Base-by-base conservation (phyloP, 176 grass and related monocot genomes). In the Pharus latifolius region DNA sequence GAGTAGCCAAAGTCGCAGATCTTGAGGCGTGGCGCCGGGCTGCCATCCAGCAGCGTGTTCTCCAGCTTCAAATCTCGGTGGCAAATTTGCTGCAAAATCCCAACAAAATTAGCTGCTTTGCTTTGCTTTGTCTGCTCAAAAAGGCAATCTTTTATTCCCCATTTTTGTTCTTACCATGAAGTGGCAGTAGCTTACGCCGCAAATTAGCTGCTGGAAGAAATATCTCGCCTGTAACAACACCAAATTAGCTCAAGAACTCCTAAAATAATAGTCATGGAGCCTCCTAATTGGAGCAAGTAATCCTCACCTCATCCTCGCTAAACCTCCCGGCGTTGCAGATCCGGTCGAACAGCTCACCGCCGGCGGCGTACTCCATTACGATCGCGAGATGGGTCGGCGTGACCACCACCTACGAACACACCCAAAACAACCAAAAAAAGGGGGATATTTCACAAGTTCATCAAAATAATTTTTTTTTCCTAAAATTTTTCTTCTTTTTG, bases 1-100 rank as follows among this genome's bases (percentile, higher is more conserved):
- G 88, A 91, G 73, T 91, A 91, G 25, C 88, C 88, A 35, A 87
- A 91, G 68, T 91, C 88, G 77, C 88, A 91, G 73, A 91, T 91
- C 84, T 91, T 91, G 68, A 91, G 84, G 49, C 84, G 80, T 11
- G 88, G 84, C 29, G 84, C 84, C 29, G 88, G 80, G 77, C 60
- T 91, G 51, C 84, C 88, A 25, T 87, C 88, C 45, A 91, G 76
- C 40, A 91, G 81, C 1, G 88, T 87, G 80, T 91, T 91, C 88
- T 91, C 88, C 72, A 91, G 68, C 69, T 91, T 91, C 67, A 91
- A 7, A 61, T 91, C 88, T 0, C 84, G 73, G 51, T 91, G 88
- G 30, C 88, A 91, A 50, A 91, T 88, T 88, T 91, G 84, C 88
- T 90, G 78, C 72, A 29, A 59, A 60, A 14, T 44, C 29, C 50